phyloP scores from a whole-genome alignment of 208 protist genomes.

The Acanthamoeba sp. region DNA sequence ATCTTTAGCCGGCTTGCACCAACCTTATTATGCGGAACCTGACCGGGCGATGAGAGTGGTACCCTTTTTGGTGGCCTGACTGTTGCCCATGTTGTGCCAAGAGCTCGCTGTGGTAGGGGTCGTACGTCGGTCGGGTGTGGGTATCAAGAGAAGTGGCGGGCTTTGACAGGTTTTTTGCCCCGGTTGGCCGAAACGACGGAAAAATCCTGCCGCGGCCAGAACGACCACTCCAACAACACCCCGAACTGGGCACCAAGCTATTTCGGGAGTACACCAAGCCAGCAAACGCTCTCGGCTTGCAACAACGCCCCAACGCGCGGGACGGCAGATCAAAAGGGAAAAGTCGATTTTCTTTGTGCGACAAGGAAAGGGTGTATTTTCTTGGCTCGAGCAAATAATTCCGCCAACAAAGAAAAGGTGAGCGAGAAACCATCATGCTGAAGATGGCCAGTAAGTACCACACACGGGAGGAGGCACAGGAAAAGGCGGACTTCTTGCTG shows the following conservation, averaged over 20 bases:
- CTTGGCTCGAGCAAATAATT: no score
- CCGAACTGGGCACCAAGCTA: no score
- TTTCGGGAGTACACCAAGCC: no score
- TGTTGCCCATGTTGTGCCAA: neutral
- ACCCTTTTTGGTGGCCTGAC: slow-evolving; percentile 30
- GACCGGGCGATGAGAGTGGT: neutral
- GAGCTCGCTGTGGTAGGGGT: neutral
- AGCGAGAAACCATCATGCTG: no score
- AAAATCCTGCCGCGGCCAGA: neutral
- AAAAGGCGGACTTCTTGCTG: neutral
- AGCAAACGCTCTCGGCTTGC: no score
- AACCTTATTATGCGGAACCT: no score
- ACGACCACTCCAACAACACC: neutral
- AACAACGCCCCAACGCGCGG: no score
- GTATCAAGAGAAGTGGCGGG: neutral
- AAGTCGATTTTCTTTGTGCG: no score
- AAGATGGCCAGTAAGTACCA: neutral
- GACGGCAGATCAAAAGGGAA: no score
- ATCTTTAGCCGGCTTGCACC: no score
- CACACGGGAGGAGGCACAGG: neutral
- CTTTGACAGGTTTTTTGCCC: neutral
- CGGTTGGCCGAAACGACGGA: neutral
- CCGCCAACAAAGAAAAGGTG: neutral
- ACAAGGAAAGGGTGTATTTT: no score
- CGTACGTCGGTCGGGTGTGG: neutral